Conservation (phyloP, 2,329 filamentous ascomycete genomes). For the Paecilomyces fulvus region DNA sequence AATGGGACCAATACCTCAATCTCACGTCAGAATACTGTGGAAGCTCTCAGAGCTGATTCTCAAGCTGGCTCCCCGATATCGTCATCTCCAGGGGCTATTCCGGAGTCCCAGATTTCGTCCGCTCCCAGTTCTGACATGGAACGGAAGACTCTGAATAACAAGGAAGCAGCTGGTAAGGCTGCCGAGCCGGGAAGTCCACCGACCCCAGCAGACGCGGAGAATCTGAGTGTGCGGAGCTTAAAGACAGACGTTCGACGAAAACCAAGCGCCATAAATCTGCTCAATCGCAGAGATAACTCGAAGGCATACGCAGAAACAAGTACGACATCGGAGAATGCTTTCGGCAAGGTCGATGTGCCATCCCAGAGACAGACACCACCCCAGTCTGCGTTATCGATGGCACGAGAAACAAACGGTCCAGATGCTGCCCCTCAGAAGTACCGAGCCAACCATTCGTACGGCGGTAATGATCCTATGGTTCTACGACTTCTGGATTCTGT, state of each 20-base stretch:
- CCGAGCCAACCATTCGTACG: conserved; percentile 69
- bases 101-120: conserved; percentile 25
- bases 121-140: conserved; percentile 26
- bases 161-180: conserved; percentile 9
- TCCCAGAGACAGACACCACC: conserved; percentile 30
- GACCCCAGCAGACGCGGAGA: conserved; percentile 22
- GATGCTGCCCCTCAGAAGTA: conserved; percentile 36
- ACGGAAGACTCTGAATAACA: conserved; percentile 18
- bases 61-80: conserved; percentile 23
- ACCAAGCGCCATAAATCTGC: conserved; percentile 51
- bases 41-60: conserved; percentile 18
- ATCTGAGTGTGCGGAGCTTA: conserved; percentile 18
- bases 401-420: conserved; percentile 21
- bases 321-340: conserved; percentile 55
- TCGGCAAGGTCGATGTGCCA: conserved; percentile 54
- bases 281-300: conserved; percentile 48
- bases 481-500: conserved; percentile 69
- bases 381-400: conserved; percentile 29
- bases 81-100: conserved; percentile 26
- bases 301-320: conserved; percentile 59
- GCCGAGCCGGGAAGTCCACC: conserved; percentile 22
- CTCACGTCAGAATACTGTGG: conserved; percentile 13
- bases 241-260: conserved; percentile 28
- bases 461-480: conserved; percentile 61
- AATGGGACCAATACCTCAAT: conserved; percentile 8